Evolutionary conservation across 2,329 filamentous ascomycete genomes (phyloP).

Genomic region (Cercospora brassicicola): DNA sequence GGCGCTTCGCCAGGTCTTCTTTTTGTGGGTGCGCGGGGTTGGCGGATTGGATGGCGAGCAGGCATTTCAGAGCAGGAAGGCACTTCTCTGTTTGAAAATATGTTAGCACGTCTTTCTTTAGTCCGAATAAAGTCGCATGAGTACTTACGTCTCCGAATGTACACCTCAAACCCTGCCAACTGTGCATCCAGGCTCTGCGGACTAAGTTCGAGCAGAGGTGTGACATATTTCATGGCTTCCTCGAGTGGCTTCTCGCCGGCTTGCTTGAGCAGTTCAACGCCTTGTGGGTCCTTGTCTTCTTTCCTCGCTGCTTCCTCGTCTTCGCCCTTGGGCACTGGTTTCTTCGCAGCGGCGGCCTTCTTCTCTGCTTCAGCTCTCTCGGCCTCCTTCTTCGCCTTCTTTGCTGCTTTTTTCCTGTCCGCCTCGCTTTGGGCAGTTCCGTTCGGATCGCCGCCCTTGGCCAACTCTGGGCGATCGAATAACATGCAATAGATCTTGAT

Average conservation of each 20-base stretch:
- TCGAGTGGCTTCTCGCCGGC: constrained; percentile 77
- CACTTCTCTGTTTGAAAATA: constrained; percentile 64
- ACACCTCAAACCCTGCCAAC: constrained; percentile 84
- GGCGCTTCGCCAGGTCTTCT: constrained; percentile 71
- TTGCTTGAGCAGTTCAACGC: constrained; percentile 62
- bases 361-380: constrained; percentile 84
- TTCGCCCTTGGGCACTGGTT: constrained; percentile 55
- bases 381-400: constrained; percentile 74
- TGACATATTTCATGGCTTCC: constrained; percentile 84
- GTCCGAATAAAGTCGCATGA: not conserved
- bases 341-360: constrained; percentile 48
- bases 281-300: constrained; percentile 84
- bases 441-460: constrained; percentile 69
- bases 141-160: constrained; percentile 73
- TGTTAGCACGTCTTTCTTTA: constrained; percentile 15
- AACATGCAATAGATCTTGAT: constrained; percentile 78
- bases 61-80: constrained; percentile 80
- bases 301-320: constrained; percentile 66
- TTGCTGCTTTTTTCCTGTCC: constrained; percentile 68
- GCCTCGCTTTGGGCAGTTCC: constrained; percentile 74
- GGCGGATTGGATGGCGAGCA: constrained; percentile 70
- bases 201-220: constrained; percentile 76
- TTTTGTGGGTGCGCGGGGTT: constrained; percentile 69
- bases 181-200: constrained; percentile 80
- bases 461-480: constrained; percentile 69